These are phyloP conservation scores for Flaveria linearis DNA, from an alignment of 129 eudicot species.

Conservation along the genomic window DNA sequence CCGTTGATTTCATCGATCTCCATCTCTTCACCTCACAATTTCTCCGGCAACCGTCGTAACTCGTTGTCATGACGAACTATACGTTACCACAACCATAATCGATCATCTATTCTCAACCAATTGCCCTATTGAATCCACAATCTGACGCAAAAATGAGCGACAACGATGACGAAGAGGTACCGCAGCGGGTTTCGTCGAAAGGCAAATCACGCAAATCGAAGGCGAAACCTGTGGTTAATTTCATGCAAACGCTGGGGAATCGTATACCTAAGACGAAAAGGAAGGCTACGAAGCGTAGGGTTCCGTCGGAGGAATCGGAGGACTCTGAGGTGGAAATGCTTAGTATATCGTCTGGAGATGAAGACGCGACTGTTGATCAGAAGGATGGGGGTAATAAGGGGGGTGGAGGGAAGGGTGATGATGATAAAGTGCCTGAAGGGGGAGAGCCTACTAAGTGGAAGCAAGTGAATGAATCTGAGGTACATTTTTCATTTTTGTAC, in stretches of 20 bases:
- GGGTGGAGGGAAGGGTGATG: slow-evolving; percentile 46
- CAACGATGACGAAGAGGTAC: slow-evolving; percentile 76
- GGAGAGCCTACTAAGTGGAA: slow-evolving; percentile 88
- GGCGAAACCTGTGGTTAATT: slow-evolving; percentile 68
- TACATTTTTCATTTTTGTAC: slow-evolving; percentile 9
- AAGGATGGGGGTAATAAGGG: slow-evolving; percentile 21
- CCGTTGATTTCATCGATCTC: no score
- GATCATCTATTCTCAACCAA: no score
- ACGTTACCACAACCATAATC: no score
- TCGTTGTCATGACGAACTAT: no score
- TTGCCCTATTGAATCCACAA: no score
- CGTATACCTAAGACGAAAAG: slow-evolving; percentile 29
- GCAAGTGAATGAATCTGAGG: slow-evolving; percentile 87
- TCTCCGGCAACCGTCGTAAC: no score
- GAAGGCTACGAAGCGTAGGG: slow-evolving; percentile 8
- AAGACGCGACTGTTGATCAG: slow-evolving; percentile 52
- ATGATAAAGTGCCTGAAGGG: slow-evolving; percentile 49
- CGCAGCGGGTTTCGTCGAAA: slow-evolving; percentile 50
- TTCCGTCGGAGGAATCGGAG: slow-evolving; percentile 53
- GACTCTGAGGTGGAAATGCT: slow-evolving; percentile 90
- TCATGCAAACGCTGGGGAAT: slow-evolving; percentile 63
- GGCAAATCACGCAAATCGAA: slow-evolving; percentile 58
- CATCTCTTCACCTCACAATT: no score
- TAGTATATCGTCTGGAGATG: slow-evolving; percentile 94
- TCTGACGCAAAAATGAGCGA: slow-evolving; percentile 49